phyloP scores from a whole-genome alignment of 192 early-diverging fungal species.

The Coemansia biformis region DNA sequence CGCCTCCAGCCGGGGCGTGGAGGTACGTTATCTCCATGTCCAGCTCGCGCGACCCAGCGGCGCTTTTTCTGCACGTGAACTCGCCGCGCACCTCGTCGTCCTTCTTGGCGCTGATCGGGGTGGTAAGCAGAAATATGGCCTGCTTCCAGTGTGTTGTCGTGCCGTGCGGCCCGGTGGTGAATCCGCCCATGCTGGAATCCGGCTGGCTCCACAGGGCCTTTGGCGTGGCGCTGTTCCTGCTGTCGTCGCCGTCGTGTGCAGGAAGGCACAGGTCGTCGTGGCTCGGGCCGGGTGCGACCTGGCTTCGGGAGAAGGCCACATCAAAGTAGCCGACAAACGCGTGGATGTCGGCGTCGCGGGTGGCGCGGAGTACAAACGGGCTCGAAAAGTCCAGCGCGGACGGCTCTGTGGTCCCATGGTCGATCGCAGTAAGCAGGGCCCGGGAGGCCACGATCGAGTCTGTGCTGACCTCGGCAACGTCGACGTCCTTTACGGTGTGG shows the following conservation, averaged over 20 bases:
- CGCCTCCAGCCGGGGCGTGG: constrained; percentile 16
- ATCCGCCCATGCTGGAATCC: constrained; percentile 35
- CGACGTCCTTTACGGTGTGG: constrained; percentile 59
- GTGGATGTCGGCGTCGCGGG: constrained; percentile 60
- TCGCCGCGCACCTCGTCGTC: constrained; percentile 54
- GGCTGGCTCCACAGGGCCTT: constrained; percentile 37
- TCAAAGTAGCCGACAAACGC: constrained; percentile 92
- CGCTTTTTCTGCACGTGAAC: constrained; percentile 62
- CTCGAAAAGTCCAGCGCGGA: constrained; percentile 69
- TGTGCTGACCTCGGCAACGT: constrained; percentile 73
- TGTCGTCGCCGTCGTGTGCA: constrained; percentile 10
- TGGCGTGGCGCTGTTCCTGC: neutral
- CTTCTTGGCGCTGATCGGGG: constrained; percentile 53
- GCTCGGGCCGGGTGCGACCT: constrained; percentile 26
- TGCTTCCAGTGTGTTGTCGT: constrained; percentile 98
- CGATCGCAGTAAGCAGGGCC: constrained; percentile 64
- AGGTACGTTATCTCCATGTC: constrained; percentile 57
- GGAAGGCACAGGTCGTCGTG: constrained; percentile 18
- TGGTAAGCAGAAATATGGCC: constrained; percentile 71
- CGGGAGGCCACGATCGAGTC: constrained; percentile 64
- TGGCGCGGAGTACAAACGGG: constrained; percentile 62
- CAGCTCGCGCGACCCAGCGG: constrained; percentile 65
- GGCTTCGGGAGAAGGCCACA: constrained; percentile 66
- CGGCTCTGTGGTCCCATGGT: constrained; percentile 62
- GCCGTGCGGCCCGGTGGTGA: constrained; percentile 70